Percentiles rank a stretch among this genome's conserved stretches.
Conservation (phyloP, 2,329 filamentous ascomycete species). For the Didymella segeticola region DNA sequence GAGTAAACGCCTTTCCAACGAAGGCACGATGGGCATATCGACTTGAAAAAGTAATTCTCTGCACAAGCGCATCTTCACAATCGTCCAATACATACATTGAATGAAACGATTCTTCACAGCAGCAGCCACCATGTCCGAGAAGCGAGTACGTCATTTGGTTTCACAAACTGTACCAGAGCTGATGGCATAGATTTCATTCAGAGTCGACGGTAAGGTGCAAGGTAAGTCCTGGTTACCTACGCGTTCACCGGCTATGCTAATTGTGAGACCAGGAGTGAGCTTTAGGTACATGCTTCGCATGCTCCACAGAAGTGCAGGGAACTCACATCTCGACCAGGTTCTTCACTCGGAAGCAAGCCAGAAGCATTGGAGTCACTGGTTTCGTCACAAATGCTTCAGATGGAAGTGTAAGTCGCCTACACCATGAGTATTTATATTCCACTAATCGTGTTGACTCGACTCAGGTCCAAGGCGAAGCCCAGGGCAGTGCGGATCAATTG, state of each 20-base stretch:
- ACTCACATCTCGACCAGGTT: constrained; percentile 31
- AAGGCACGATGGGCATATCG: background rate
- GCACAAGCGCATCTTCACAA: background rate
- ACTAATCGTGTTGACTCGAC: constrained; percentile 14
- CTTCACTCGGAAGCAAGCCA: constrained; percentile 54
- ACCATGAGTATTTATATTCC: background rate
- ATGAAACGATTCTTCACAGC: constrained; percentile 37
- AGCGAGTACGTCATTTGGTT: constrained; percentile 38
- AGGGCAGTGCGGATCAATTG: constrained; percentile 72
- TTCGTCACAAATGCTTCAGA: constrained; percentile 56
- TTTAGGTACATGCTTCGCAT: constrained; percentile 50
- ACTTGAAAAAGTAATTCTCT: background rate
- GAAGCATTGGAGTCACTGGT: constrained; percentile 53
- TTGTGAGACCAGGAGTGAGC: constrained; percentile 51
- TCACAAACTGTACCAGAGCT: constrained; percentile 20
- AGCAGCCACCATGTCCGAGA: constrained; percentile 43
- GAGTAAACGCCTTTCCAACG: background rate
- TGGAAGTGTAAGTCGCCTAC: constrained; percentile 47
- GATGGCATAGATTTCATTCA: constrained; percentile 54
- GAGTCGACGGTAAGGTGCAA: constrained; percentile 56
- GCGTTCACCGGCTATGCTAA: background rate
- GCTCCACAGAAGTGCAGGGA: background rate
- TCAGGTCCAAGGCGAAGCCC: constrained; percentile 88
- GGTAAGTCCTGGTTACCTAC: constrained; percentile 31
- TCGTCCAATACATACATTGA: background rate